Evolutionary conservation across 805 yeast species (phyloP).

Genomic region (Ogataea pignaliae): DNA sequence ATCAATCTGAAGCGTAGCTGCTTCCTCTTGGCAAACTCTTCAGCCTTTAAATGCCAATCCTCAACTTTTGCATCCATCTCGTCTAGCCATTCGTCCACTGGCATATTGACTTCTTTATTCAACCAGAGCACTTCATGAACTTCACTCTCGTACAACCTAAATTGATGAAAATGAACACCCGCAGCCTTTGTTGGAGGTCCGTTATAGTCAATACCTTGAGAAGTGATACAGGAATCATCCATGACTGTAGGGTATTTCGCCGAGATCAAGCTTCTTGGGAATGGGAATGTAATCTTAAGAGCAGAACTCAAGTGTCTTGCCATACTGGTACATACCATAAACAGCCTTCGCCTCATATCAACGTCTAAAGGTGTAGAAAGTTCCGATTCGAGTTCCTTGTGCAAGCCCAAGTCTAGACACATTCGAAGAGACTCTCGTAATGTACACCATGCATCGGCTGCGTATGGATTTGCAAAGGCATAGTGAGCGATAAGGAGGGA

Average conservation of each 20-base stretch:
- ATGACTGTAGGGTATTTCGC: constrained; percentile 8
- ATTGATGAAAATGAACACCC: constrained; percentile 13
- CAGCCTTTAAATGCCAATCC: constrained; percentile 12
- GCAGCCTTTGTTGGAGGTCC: constrained; percentile 15
- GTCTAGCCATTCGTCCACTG: constrained; percentile 8
- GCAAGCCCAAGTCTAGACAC: constrained; percentile 11
- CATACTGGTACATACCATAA: constrained; percentile 10
- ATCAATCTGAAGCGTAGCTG: constrained; percentile 12
- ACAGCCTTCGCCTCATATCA: constrained; percentile 9
- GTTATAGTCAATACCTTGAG: constrained; percentile 5
- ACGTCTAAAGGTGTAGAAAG: constrained; percentile 4
- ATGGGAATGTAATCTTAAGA: constrained; percentile 9
- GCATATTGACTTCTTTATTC: constrained; percentile 4
- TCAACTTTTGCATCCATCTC: constrained; percentile 11
- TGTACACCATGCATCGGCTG: constrained; percentile 13
- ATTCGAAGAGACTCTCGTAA: constrained; percentile 9
- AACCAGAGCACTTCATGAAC: constrained; percentile 15
- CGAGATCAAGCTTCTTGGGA: constrained; percentile 7
- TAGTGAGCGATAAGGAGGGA: constrained; percentile 12
- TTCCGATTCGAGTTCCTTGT: constrained; percentile 6
- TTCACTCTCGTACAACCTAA: constrained; percentile 11
- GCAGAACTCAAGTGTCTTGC: constrained; percentile 10
- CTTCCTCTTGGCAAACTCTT: constrained; percentile 14
- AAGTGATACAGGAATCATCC: constrained; percentile 12
- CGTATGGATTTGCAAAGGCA: constrained; percentile 16